phyloP scores from a whole-genome alignment of 805 yeast genomes.

The Kluyveromyces aestuarii region DNA sequence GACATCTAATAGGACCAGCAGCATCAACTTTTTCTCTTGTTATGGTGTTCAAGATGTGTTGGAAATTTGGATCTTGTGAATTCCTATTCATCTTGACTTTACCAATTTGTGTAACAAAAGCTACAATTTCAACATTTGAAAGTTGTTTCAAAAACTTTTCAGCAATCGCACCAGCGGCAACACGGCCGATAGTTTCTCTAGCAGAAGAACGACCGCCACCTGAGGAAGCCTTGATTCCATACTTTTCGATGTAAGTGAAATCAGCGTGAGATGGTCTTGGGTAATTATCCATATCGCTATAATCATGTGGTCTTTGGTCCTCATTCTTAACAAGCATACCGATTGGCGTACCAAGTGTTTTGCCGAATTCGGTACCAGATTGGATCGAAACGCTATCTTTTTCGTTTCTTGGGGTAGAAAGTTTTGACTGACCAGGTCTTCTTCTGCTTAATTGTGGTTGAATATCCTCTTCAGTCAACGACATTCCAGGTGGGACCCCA shows the following conservation, averaged over 20 bases:
- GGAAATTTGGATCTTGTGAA: slow-evolving; percentile 55
- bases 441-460: slow-evolving; percentile 95
- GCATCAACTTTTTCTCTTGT: slow-evolving; percentile 86
- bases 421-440: slow-evolving; percentile 92
- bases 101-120: slow-evolving; percentile 93
- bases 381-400: slow-evolving; percentile 89
- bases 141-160: slow-evolving; percentile 77
- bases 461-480: slow-evolving; percentile 73
- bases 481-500: slow-evolving; percentile 95
- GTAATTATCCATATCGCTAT: slow-evolving; percentile 86
- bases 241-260: slow-evolving; percentile 82
- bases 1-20: slow-evolving; percentile 89
- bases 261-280: slow-evolving; percentile 99
- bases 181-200: slow-evolving; percentile 97
- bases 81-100: slow-evolving; percentile 66
- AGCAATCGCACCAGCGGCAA: slow-evolving; percentile 97
- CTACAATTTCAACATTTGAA: slow-evolving; percentile 85
- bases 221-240: slow-evolving; percentile 86
- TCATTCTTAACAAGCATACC: slow-evolving; percentile 89
- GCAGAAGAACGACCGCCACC: slow-evolving; percentile 98
- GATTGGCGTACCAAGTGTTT: slow-evolving; percentile 89
- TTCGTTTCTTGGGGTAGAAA: slow-evolving; percentile 93
- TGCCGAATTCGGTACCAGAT: slow-evolving; percentile 87
- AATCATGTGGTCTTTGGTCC: slow-evolving; percentile 96
- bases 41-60: slow-evolving; percentile 57